A percentile compares a stretch with the other conserved stretches of the same genome.
Evolutionary conservation across 2,329 filamentous ascomycete species (phyloP).

Genomic region (Aureobasidium lini): DNA sequence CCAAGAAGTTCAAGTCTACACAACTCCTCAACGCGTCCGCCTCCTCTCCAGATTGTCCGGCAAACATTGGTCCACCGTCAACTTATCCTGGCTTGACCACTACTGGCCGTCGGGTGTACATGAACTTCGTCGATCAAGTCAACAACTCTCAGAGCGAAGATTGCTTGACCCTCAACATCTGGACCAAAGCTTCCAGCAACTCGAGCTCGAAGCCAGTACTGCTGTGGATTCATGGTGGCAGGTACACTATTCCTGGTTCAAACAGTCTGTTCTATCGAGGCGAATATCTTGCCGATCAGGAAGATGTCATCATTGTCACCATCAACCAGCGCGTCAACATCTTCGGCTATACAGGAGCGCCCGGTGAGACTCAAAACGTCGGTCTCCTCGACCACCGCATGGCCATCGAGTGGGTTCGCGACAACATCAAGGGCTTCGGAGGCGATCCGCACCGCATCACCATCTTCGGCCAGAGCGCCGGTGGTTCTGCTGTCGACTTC

Average conservation of each 20-base stretch:
- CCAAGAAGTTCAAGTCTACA: background rate
- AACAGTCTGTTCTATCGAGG: background rate
- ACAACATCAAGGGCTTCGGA: conserved; percentile 30
- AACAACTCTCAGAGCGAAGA: background rate
- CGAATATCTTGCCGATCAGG: background rate
- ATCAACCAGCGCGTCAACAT: conserved; percentile 9
- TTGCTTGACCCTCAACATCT: background rate
- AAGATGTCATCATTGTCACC: background rate
- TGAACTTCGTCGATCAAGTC: background rate
- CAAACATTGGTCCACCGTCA: background rate
- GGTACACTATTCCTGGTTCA: background rate
- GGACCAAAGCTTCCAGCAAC: background rate
- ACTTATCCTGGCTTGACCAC: background rate
- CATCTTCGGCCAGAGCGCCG: conserved; percentile 33
- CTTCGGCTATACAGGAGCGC: background rate
- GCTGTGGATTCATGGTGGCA: background rate
- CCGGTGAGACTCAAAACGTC: conserved; percentile 24
- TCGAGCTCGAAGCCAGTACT: background rate
- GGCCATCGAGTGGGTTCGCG: conserved; percentile 33
- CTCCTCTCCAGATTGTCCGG: background rate
- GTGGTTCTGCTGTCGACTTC: background rate
- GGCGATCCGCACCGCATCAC: conserved; percentile 31
- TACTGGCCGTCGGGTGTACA: background rate
- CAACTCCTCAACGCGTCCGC: background rate
- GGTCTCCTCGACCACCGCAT: conserved; percentile 33